phyloP scores from a whole-genome alignment of 345 rosid genomes.

The Salix exigua region DNA sequence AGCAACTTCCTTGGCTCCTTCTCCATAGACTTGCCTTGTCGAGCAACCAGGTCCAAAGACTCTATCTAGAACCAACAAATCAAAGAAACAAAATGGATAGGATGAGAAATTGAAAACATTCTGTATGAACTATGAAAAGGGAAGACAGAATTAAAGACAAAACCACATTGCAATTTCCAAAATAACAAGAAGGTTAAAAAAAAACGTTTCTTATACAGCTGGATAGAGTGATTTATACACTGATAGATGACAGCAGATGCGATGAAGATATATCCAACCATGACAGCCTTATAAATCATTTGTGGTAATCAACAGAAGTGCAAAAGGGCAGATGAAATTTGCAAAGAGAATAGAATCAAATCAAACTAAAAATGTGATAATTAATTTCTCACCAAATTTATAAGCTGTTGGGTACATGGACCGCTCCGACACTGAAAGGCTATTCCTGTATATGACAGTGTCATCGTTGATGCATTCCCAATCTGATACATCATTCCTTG shows the following conservation, averaged over 20 bases:
- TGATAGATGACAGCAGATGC: background rate
- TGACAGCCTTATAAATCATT: constrained; percentile 1
- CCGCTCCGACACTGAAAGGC: constrained; percentile 71
- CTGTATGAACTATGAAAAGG: background rate
- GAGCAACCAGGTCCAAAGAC: constrained; percentile 65
- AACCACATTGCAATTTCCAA: background rate
- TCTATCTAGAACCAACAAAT: constrained; percentile 52
- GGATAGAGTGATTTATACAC: background rate
- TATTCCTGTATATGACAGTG: constrained; percentile 66
- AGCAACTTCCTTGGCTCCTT: constrained; percentile 81
- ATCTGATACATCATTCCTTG: constrained; percentile 67
- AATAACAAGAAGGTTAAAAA: background rate
- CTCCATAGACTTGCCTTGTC: constrained; percentile 71
- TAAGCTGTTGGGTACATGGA: constrained; percentile 89
- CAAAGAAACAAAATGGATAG: constrained; percentile 21
- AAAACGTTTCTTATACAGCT: background rate
- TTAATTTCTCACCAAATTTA: constrained; percentile 63
- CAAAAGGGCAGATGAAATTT: background rate
- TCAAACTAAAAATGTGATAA: constrained; percentile 7
- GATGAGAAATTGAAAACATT: background rate
- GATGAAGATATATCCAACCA: background rate
- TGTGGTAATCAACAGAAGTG: background rate
- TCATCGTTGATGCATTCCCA: constrained; percentile 84
- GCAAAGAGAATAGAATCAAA: constrained; percentile 2
- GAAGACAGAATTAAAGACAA: background rate